Percentiles rank a stretch among this genome's conserved stretches.
Evolutionary conservation across 2,329 filamentous ascomycete genomes (phyloP).

Genomic region (Colletotrichum echinochloae): DNA sequence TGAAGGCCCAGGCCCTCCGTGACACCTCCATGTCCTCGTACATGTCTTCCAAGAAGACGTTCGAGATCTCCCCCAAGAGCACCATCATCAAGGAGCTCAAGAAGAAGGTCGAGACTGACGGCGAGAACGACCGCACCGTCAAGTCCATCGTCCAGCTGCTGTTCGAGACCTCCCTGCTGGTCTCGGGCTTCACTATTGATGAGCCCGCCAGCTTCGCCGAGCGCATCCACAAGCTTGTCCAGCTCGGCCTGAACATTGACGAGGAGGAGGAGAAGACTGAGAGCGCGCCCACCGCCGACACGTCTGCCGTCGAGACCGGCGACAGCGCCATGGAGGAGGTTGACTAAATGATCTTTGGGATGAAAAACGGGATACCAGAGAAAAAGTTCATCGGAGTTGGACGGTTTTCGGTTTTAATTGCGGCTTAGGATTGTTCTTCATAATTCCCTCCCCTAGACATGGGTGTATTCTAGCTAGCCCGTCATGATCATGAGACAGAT

Average conservation of each 20-base stretch:
- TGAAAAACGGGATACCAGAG: conserved; percentile 51
- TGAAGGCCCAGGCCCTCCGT: conserved; percentile 99
- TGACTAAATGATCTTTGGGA: conserved; percentile 73
- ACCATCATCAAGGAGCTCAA: conserved; percentile 98
- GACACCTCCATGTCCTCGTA: conserved; percentile 99
- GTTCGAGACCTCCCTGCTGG: conserved; percentile 98
- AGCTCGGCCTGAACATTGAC: conserved; percentile 96
- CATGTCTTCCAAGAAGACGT: conserved; percentile 99
- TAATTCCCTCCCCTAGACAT: conserved; percentile 49
- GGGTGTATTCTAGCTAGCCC: conserved; percentile 57
- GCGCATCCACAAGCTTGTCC: conserved; percentile 99
- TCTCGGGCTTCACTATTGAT: conserved; percentile 99
- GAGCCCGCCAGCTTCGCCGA: conserved; percentile 98
- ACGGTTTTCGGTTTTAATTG: conserved; percentile 48
- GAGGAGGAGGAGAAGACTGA: conserved; percentile 86
- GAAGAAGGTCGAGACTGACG: conserved; percentile 98
- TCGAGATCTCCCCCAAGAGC: conserved; percentile 99
- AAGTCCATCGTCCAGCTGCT: conserved; percentile 99
- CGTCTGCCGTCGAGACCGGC: conserved; percentile 69
- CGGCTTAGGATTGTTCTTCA: conserved; percentile 44
- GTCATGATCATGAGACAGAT: conserved; percentile 56
- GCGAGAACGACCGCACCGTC: conserved; percentile 98
- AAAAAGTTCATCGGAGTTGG: conserved; percentile 55
- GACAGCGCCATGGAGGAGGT: conserved; percentile 99
- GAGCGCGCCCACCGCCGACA: conserved; percentile 68